phyloP scores from a whole-genome alignment of 2,329 filamentous ascomycete species.

The Coleophoma eucalyptorum region DNA sequence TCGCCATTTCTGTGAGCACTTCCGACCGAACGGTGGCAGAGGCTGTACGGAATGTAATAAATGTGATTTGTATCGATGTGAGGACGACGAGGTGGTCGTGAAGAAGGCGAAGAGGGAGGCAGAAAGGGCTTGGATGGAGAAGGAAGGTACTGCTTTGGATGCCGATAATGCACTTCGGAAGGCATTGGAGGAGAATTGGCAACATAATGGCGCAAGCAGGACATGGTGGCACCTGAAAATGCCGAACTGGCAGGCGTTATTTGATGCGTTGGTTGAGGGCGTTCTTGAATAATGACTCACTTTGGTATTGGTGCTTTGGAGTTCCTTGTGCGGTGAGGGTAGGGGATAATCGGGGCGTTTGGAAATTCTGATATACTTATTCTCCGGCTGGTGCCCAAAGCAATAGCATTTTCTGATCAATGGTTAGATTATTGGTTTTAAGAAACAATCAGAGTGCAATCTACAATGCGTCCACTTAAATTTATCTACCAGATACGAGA shows the following conservation, averaged over 20 bases:
- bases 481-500: too few relatives aligned
- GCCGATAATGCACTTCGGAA: constrained; percentile 53
- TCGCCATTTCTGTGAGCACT: constrained; percentile 93
- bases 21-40: constrained; percentile 73
- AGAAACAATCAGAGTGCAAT: too few relatives aligned
- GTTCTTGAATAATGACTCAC: constrained; percentile 22
- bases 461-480: too few relatives aligned
- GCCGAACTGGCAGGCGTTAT: constrained; percentile 22
- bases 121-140: constrained; percentile 66
- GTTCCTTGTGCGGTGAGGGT: background rate
- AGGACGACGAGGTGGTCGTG: constrained; percentile 69
- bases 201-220: constrained; percentile 6
- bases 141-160: constrained; percentile 54
- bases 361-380: too few relatives aligned
- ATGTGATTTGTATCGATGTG: constrained; percentile 70
- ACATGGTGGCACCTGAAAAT: constrained; percentile 18
- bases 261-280: constrained; percentile 26
- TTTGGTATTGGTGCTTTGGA: background rate
- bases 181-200: constrained; percentile 48
- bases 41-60: constrained; percentile 76
- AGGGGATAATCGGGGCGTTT: too few relatives aligned
- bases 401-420: too few relatives aligned
- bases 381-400: too few relatives aligned
- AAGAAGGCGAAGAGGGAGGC: constrained; percentile 66
- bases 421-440: too few relatives aligned